Base-by-base conservation (phyloP, 2,329 filamentous ascomycete species). In the Nemania bipapillata region DNA sequence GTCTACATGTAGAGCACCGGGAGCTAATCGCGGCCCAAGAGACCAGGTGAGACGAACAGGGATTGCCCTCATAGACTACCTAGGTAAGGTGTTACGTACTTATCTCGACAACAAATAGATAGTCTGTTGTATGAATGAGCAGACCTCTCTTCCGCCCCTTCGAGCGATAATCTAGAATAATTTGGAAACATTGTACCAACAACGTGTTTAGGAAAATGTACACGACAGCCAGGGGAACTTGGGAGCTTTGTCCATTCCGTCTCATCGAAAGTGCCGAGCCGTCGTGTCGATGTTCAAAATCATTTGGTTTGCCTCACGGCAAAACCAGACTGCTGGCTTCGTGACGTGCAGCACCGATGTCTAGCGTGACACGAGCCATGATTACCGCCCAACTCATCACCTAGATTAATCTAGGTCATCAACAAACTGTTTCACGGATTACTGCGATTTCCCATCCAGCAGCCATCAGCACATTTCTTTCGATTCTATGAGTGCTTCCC, bases 21-120 rank as follows among this genome's bases (percentile, higher is more conserved):
- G 65, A 63, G 60, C 64, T 69, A 63, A 72, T 66, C 63, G 57
- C 66, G 68, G 62, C 65, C 68, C 68, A 69, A 68, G 63, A 69
- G 63, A 65, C 67, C 60, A 69, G 69, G 63, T 67, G 57, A 72
- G 62, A 72, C 68, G 32, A 55, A 57, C 70, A 74, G 65, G 72
- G 72, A 40, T 70, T 32, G 24, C 55, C 40, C 20, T 55, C 30
- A 32, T 32, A 32, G 15, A n/a, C 2, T 53, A 53, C 50, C 4
- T 28, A 52, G 7, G 8, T 30, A 30, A 17, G 22, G 1, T 4
- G 49, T 30, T 15, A 22, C 1, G 12, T 4, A 15, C 49, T 22
- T 22, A 52, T 52, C 17, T 45, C 17, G 17, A 3, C 7, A 4
- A 4, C 17, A n/a, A n/a, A n/a, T n/a, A n/a, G n/a, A n/a, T n/a